Percentiles rank a stretch among this genome's conserved stretches.
Evolutionary conservation across 1,284 basidiomycete species (phyloP).

Genomic region (Moesziomyces sp.): DNA sequence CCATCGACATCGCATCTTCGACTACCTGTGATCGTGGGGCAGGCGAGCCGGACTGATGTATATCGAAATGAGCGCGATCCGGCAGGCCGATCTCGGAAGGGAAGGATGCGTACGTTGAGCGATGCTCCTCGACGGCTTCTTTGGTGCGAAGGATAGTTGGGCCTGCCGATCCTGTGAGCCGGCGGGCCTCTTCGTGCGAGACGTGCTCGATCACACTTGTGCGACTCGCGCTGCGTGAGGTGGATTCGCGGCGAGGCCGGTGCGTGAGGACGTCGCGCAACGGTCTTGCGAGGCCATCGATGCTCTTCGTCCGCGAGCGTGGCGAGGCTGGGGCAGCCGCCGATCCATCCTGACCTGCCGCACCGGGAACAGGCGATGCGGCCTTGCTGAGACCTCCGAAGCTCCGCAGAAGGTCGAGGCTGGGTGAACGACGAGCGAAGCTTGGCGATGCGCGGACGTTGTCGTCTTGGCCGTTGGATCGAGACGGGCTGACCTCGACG

Average conservation of each 20-base stretch:
- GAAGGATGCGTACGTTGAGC: conserved; percentile 13
- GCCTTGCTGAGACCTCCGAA: conserved; percentile 6
- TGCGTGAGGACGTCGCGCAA: conserved; percentile 27
- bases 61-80: conserved; percentile 13
- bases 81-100: conserved; percentile 13
- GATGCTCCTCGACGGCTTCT: conserved; percentile 31
- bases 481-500: background rate
- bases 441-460: conserved; percentile 4
- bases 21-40: too few species aligned
- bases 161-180: conserved; percentile 16
- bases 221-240: conserved; percentile 9
- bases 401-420: conserved; percentile 22
- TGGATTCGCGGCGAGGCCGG: conserved; percentile 17
- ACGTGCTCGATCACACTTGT: conserved; percentile 41
- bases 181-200: conserved; percentile 35
- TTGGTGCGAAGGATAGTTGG: conserved; percentile 28
- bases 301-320: conserved; percentile 32
- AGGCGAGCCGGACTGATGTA: conserved; percentile 1
- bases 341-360: background rate
- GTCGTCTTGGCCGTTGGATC: background rate
- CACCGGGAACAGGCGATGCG: background rate
- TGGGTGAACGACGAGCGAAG: conserved; percentile 18
- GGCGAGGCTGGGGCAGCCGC: conserved; percentile 6
- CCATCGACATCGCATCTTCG: too few species aligned
- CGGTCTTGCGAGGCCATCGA: conserved; percentile 21